Base-by-base conservation (phyloP, 371 early-diverging fungal species). In the Mortierella sp. region DNA sequence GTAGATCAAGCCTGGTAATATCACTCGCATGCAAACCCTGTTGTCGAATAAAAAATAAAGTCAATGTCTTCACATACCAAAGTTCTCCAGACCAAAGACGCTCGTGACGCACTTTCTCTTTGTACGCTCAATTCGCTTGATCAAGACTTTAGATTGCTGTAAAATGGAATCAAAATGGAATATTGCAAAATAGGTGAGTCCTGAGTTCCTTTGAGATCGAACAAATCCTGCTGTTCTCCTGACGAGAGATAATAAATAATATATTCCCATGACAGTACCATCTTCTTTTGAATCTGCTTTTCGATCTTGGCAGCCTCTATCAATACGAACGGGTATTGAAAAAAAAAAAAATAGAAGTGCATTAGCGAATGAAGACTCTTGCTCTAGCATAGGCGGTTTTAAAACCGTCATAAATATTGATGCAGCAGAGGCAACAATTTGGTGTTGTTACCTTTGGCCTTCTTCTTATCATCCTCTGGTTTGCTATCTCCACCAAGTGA, bases 101-200 rank as follows among this genome's bases (percentile, higher is more conserved):
- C 86, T 89, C 17, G 92, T 94, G 32, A 96, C 91, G 76, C 92
- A 91, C 85, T 97, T 98, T 83, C 95, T 87, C 86, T 95, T 96
- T 68, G 93, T 96, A 73, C 98, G 88, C 80, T 94, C 96, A 45
- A 92, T 89, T 54, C 94, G 89, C 80, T 94, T 94, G 68, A 97
- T 93, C 56, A 85, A 77, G 32, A 97, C 88, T 63, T 70, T 82
- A 31, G 86, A 85, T 60, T 83, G 72, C 86, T 86, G 56, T 35
- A 26, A 29, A 51, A 31, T 23, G 49, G 29, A 42, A 40, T 13
- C 0, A 23, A 23, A 28, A 17, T 1, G 17, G 23, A 23, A 40
- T n/a, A n/a, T n/a, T n/a, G n/a, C n/a, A 17, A 51, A 37, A 53
- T 23, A 40, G 17, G 37, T 9, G 15, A 60, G 26, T 32, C 22